Conservation (phyloP, 257 asterid species). For the Eustoma russellianum region DNA sequence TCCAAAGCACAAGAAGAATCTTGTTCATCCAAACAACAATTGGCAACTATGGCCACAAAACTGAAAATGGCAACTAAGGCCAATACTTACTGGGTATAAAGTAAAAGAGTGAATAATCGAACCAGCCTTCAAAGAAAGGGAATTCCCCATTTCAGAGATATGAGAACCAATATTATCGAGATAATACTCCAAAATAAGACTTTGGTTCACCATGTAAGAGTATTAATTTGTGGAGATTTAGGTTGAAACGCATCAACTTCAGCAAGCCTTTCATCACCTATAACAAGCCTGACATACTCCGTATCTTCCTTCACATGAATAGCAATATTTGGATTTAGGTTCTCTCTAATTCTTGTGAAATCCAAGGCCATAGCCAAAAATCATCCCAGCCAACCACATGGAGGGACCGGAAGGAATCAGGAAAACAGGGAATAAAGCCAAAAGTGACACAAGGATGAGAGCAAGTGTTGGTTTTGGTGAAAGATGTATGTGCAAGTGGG, state of each 20-base stretch:
- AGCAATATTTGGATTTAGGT: slow-evolving; percentile 17
- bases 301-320: slow-evolving; percentile 43
- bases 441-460: slow-evolving; percentile 58
- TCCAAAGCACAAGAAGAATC: too few species aligned
- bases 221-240: slow-evolving; percentile 17
- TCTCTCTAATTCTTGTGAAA: slow-evolving; percentile 40
- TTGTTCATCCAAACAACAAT: too few species aligned
- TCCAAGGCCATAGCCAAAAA: slow-evolving; percentile 81
- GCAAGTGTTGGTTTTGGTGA: slow-evolving; percentile 71
- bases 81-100: too few species aligned
- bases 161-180: slow-evolving; percentile 24
- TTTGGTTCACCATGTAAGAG: slow-evolving; percentile 57
- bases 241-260: slow-evolving; percentile 29
- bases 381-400: slow-evolving; percentile 96
- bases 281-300: slow-evolving; percentile 70
- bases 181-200: slow-evolving; percentile 31
- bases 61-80: too few species aligned
- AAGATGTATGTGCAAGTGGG: too few species aligned
- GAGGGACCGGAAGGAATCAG: slow-evolving; percentile 87
- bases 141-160: slow-evolving; percentile 59
- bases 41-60: too few species aligned
- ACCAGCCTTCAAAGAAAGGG: slow-evolving; percentile 78
- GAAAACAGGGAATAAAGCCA: slow-evolving; percentile 71
- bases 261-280: slow-evolving; percentile 37
- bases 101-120: too few species aligned